Base-by-base conservation (phyloP, 306 rosid genomes). In the Leucaena leucocephala region DNA sequence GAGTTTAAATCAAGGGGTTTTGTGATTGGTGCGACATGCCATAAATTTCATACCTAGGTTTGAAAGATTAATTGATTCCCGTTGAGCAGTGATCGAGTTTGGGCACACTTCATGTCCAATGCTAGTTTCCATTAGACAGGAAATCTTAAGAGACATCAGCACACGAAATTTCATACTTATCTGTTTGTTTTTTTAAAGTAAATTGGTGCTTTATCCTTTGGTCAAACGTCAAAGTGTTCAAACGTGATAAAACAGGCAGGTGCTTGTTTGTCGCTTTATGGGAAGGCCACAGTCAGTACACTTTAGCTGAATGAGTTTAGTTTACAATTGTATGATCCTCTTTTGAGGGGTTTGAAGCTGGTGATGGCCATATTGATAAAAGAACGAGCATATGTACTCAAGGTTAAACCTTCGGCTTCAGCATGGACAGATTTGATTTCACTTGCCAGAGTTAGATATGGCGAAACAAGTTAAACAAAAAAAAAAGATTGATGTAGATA, bases 61-160 rank as follows among this genome's bases (percentile, higher is more conserved):
- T 58, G 64, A 21, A 13, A 58, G 64, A 58, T 55, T 19, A 19
- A 55, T 19, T 19, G 62, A 55, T 7, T 55, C 34, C 33, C 3
- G 9, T 58, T 58, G 36, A 27, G 27, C 27, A 27, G 27, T 0
- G 27, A 0, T 27, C 27, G 27, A 27, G 27, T 27, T 27, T 27
- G 27, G 27, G 27, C 27, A 27, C 27, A 27, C 27, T 27, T 50
- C 0, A 16, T 50, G 6, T 55, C 62, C 64, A 58, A 1, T 22
- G 64, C 64, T 21, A 58, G 36, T 58, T 21, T 22, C 64, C 35
- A 22, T 58, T 19, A 22, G 22, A 94, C 90, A 13, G 96, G 98
- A 72, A 92, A 81, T 69, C 81, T 27, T 19, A 85, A 85, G 81
- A 81, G 85, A 27, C 27, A 1, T 27, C 27, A 27, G 27, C 27